Percentiles rank a stretch among this genome's conserved stretches.
phyloP scores from a whole-genome alignment of 1,139 yeast species.

The Yamadazyma atmosphaerica region DNA sequence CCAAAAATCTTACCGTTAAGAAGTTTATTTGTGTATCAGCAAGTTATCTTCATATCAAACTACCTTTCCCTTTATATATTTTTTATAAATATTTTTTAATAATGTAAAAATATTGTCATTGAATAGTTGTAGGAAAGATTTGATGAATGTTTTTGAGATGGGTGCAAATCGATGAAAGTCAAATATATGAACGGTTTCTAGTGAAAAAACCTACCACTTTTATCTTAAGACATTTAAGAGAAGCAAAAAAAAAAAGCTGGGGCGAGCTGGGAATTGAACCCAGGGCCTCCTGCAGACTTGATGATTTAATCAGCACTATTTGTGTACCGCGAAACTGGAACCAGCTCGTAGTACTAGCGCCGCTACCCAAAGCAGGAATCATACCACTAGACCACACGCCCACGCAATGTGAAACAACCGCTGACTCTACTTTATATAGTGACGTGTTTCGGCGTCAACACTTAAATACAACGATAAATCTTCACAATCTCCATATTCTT shows the following conservation, averaged over 20 bases:
- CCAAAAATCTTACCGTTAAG: slow-evolving; percentile 99
- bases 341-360: neutral
- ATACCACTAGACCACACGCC: slow-evolving; percentile 30
- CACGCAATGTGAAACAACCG: slow-evolving; percentile 2
- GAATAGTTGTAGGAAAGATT: too few species aligned
- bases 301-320: neutral
- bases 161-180: neutral
- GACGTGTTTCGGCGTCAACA: too few species aligned
- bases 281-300: slow-evolving; percentile 19
- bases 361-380: slow-evolving; percentile 24
- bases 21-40: too few species aligned
- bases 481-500: too few species aligned
- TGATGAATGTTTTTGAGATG: too few species aligned
- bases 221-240: too few species aligned
- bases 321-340: neutral
- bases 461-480: too few species aligned
- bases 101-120: slow-evolving; percentile 3
- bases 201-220: too few species aligned
- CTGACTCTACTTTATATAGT: too few species aligned
- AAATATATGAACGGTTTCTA: too few species aligned
- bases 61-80: slow-evolving; percentile 2
- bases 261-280: slow-evolving; percentile 20
- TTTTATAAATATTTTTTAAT: slow-evolving; percentile 3
- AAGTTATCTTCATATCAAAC: neutral
- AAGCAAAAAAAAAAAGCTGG: slow-evolving; percentile 6